These are phyloP conservation scores for Sporisorium scitamineum DNA, from an alignment of 1,284 basidiomycete genomes.

Conservation along the genomic window DNA sequence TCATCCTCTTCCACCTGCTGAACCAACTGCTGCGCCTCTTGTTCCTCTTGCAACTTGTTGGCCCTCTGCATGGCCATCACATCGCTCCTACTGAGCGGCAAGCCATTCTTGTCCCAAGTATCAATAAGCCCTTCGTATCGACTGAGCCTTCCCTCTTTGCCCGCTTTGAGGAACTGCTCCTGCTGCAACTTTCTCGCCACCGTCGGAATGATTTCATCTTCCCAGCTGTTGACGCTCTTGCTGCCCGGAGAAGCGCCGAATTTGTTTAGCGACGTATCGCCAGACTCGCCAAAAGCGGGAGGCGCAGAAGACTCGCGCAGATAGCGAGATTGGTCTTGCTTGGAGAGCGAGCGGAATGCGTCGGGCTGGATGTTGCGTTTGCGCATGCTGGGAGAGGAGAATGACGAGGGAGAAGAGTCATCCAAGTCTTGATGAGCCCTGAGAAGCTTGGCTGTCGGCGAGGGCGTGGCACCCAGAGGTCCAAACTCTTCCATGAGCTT, in stretches of 20 bases:
- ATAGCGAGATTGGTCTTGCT: conserved; percentile 2
- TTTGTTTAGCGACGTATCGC: background rate
- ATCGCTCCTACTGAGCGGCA: conserved; percentile 52
- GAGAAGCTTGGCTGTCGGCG: conserved; percentile 21
- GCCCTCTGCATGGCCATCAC: conserved; percentile 20
- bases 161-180: conserved; percentile 42
- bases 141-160: conserved; percentile 34
- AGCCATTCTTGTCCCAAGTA: conserved; percentile 58
- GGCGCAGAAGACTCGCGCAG: conserved; percentile 36
- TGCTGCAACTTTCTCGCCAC: conserved; percentile 58
- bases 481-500: conserved; percentile 56
- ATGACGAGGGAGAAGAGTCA: background rate
- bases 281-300: conserved; percentile 20
- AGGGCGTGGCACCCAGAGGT: conserved; percentile 47
- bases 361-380: conserved; percentile 31
- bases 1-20: conserved; percentile 1
- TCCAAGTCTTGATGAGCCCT: conserved; percentile 23
- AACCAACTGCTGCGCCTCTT: conserved; percentile 16
- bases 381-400: conserved; percentile 10
- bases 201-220: conserved; percentile 59
- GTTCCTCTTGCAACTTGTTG: conserved; percentile 20
- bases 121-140: conserved; percentile 59
- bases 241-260: conserved; percentile 29
- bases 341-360: conserved; percentile 41
- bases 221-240: conserved; percentile 52